Base-by-base conservation (phyloP, 139 green algal genomes). In the Axilococcus clingmanii region DNA sequence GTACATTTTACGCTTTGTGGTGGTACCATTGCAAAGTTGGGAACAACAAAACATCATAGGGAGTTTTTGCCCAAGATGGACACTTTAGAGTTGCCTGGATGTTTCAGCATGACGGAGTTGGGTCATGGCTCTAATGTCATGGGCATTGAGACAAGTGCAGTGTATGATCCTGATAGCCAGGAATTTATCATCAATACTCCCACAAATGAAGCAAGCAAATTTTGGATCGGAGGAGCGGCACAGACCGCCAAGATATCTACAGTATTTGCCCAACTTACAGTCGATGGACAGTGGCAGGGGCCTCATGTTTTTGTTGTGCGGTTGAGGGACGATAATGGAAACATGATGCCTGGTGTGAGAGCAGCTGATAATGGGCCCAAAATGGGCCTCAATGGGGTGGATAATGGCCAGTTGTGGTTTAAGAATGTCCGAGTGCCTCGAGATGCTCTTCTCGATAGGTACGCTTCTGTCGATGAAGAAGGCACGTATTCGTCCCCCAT, bases 251-350 rank as follows among this genome's bases (percentile, higher is more conserved):
- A 78, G 37, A 58, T 81, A 8, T 83, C 63, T 57, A 58, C 73
- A 16, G 76, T 86, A 37, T 94, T 94, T 76, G 85, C 85, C 4
- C 85, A 94, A 72, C 72, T 94, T 38, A 83, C 73, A 11, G 71
- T 93, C 19, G 35, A 59, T 19, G 78, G 77, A 32, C 56, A 72
- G 41, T 87, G 74, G 63, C 27, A 91, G 80, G 87, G 87, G 7
- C 80, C 83, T 12, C 87, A 95, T 45, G 86, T 93, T 19, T 95
- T 95, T 62, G 64, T 92, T 31, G 82, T 94, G 31, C 77, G 78
- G 59, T 66, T 95, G 38, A 66, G 87, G 3, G 79, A 94, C 50
- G 83, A 87, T 52, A 14, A 61, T 2, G 72, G 81, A 25, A 33
- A 20, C 27, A 28, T 37, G 20, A 30, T 50, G 35, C 58, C 50